Evolutionary conservation across 345 rosid species (phyloP), one percentile per base, ranked within the genome.

Genomic region (Eucalyptus pauciflora): DNA sequence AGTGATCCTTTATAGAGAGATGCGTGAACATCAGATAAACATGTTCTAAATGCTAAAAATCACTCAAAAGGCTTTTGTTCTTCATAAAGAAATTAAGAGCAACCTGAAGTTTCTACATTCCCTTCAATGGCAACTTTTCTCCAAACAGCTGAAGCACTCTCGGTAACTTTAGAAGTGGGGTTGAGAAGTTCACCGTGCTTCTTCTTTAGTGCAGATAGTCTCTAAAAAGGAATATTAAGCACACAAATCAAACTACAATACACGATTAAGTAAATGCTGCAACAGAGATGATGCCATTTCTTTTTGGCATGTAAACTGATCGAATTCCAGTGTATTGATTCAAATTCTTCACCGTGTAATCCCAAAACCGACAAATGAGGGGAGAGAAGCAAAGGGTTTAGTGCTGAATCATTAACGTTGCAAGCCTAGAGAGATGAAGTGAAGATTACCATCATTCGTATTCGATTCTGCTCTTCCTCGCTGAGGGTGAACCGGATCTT

Each of bases 401-500:
- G 25, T 71, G 27, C 81, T 71, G 27, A 71, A 37, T 10, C 41
- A 18, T 33, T 18, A 71, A 71, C 46, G 22, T 37, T 71, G 81
- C 46, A 71, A 71, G 25, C 81, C 81, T 37, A 71, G 27, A 71
- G 81, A 71, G 81, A 37, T 9, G 27, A 18, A 71, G 81, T 71
- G 81, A 71, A 71, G 13, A 71, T 18, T 94, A 96, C 99, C 98
- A 95, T 91, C 86, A 80, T 87, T 62, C 96, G 96, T 33, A 97
- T 95, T 81, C 94, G 94, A 25, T 91, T 92, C 86, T 95, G 94
- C 88, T 96, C 99, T 87, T 96, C 96, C 89, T 97, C 98, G 27
- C 92, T 96, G 86, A 96, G 98, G 90, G 94, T 85, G 92, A 97
- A 96, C 91, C 92, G 97, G 95, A 97, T 87, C 93, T 94, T 96